Evolutionary conservation across 306 rosid genomes (phyloP).

Genomic region (Quercus bicolor): DNA sequence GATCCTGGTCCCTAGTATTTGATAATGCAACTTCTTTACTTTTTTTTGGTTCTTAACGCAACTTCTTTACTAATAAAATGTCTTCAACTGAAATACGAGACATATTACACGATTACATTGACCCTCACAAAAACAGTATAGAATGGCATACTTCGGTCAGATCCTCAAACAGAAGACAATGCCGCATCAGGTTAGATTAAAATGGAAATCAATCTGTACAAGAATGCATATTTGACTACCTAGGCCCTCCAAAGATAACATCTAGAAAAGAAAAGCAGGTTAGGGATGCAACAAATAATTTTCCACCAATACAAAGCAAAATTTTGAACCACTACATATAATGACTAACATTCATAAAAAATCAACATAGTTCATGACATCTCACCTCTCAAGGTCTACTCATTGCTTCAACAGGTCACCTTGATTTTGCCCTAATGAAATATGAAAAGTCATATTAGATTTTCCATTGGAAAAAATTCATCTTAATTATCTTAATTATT

Average conservation of each 20-base stretch:
- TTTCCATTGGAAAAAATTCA: conserved; percentile 8
- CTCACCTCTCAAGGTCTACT: conserved; percentile 42
- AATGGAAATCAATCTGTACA: background rate
- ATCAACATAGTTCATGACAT: background rate
- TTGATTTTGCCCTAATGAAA: conserved; percentile 57
- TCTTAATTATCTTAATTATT: background rate
- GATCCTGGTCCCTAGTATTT: background rate
- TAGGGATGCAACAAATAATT: background rate
- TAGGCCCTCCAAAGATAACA: background rate
- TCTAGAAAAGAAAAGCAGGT: background rate
- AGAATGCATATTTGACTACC: background rate
- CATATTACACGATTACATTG: background rate
- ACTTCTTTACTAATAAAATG: background rate
- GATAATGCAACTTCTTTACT: background rate
- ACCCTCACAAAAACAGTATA: background rate
- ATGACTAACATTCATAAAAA: background rate
- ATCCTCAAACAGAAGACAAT: background rate
- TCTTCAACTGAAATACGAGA: background rate
- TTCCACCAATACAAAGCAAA: background rate
- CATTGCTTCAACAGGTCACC: conserved; percentile 43
- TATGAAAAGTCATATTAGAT: conserved; percentile 16
- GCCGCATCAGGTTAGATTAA: background rate
- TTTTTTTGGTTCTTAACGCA: too few relatives aligned
- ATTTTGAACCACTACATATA: background rate
- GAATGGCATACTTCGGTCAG: background rate